phyloP scores from a whole-genome alignment of 78 protist species.

The Cavenderia fasciculata region DNA sequence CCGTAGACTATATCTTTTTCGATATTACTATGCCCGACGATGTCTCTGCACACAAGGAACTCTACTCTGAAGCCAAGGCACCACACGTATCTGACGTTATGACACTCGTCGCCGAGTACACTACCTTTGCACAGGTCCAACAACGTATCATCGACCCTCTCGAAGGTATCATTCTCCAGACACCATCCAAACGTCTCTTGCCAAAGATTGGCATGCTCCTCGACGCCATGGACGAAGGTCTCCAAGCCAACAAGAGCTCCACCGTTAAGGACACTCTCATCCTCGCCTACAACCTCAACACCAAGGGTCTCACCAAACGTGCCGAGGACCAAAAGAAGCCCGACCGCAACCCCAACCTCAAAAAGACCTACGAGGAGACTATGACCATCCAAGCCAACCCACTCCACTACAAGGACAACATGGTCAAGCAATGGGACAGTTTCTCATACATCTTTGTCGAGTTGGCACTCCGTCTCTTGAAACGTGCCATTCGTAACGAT shows the following conservation, averaged over 20 bases:
- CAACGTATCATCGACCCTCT: slow-evolving; percentile 19
- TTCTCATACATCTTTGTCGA: slow-evolving; percentile 27
- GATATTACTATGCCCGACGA: slow-evolving; percentile 37
- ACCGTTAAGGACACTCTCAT: neutral
- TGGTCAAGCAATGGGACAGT: neutral
- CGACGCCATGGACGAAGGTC: slow-evolving; percentile 18
- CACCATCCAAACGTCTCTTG: slow-evolving; percentile 31
- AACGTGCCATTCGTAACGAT: neutral
- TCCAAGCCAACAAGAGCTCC: neutral
- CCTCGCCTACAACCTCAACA: neutral
- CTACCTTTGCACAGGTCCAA: neutral
- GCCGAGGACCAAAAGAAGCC: neutral
- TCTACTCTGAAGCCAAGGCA: slow-evolving; percentile 29
- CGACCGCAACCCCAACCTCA: slow-evolving; percentile 1
- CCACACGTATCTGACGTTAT: slow-evolving; percentile 12
- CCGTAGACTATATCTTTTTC: slow-evolving; percentile 43
- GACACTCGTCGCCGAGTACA: neutral
- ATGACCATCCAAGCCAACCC: slow-evolving; percentile 56
- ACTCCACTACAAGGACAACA: neutral
- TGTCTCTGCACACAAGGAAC: slow-evolving; percentile 9
- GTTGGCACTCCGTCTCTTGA: slow-evolving; percentile 11
- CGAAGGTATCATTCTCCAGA: slow-evolving; percentile 18
- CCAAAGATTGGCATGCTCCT: slow-evolving; percentile 17
- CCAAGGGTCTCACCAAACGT: slow-evolving; percentile 18
- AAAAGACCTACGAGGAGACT: slow-evolving; percentile 47